phyloP scores from a whole-genome alignment of 495 filamentous ascomycete species.

The Hypoxylon subgilvum region DNA sequence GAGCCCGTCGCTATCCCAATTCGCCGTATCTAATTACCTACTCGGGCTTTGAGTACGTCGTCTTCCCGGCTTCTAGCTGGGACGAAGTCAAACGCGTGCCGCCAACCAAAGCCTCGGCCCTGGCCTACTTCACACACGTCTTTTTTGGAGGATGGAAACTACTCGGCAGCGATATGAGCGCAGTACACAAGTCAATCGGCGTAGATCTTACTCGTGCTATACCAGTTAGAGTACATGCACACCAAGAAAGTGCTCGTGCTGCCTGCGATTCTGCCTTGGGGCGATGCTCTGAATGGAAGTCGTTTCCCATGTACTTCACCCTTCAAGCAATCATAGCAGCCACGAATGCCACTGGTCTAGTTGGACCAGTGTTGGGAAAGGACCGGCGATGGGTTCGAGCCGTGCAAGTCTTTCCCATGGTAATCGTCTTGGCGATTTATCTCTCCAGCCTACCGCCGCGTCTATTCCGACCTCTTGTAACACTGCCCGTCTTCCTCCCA shows the following conservation, averaged over 20 bases:
- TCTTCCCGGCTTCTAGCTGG: background rate
- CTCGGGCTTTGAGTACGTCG: conserved; percentile 1
- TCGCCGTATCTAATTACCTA: background rate
- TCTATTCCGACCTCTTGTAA: background rate
- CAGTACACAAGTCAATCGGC: background rate
- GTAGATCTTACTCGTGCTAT: background rate
- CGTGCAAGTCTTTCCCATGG: conserved; percentile 3
- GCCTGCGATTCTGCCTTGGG: background rate
- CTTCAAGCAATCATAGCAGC: background rate
- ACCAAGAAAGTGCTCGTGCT: background rate
- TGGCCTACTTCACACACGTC: background rate
- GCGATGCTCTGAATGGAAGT: background rate
- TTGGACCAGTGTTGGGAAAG: background rate
- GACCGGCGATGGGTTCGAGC: background rate
- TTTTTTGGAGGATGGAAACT: background rate
- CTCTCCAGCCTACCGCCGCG: background rate
- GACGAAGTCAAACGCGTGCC: background rate
- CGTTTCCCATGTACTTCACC: conserved; percentile 4
- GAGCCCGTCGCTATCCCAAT: background rate
- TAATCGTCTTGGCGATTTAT: background rate
- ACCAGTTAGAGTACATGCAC: background rate
- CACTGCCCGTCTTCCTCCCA: background rate
- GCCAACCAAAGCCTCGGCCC: background rate
- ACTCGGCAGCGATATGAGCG: background rate
- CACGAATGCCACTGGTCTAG: background rate